phyloP scores from a whole-genome alignment of 2,329 filamentous ascomycete species.

The Aspergillus latus region DNA sequence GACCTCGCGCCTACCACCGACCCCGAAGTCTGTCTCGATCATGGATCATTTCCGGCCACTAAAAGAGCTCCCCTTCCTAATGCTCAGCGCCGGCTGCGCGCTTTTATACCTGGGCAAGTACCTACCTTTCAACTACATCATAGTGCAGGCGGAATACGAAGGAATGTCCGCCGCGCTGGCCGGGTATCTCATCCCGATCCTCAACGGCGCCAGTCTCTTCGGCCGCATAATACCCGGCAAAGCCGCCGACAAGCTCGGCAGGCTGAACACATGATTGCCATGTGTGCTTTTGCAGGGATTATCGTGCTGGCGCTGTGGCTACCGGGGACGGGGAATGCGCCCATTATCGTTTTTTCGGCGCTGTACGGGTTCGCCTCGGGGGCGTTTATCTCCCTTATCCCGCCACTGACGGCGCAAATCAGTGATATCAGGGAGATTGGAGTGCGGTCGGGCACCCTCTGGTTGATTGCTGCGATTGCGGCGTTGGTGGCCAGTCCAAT shows the following conservation, averaged over 20 bases:
- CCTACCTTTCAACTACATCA: conserved; percentile 26
- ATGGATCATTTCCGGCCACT: conserved; percentile 22
- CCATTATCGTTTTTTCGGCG: conserved; percentile 61
- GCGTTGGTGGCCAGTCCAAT: conserved; percentile 67
- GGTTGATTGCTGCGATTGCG: conserved; percentile 61
- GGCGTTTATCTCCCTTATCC: conserved; percentile 59
- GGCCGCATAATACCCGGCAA: conserved; percentile 20
- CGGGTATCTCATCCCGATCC: conserved; percentile 22
- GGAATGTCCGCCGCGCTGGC: conserved; percentile 21
- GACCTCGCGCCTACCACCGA: conserved; percentile 43
- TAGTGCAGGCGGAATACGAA: conserved; percentile 16
- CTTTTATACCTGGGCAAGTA: conserved; percentile 34
- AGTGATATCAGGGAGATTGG: conserved; percentile 67
- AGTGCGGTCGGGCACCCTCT: conserved; percentile 61
- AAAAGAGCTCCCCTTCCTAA: conserved; percentile 25
- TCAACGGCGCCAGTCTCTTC: conserved; percentile 24
- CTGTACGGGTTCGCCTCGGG: conserved; percentile 67
- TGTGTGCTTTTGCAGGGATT: conserved; percentile 12
- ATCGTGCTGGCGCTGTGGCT: conserved; percentile 23
- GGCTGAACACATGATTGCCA: conserved; percentile 22
- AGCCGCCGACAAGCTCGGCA: conserved; percentile 19
- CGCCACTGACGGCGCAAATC: conserved; percentile 63
- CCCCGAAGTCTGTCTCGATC: not conserved
- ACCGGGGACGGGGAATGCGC: conserved; percentile 47
- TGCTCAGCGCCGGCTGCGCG: conserved; percentile 23